Conservation (phyloP, 768 basidiomycete species). For the Leccinum imitatum region DNA sequence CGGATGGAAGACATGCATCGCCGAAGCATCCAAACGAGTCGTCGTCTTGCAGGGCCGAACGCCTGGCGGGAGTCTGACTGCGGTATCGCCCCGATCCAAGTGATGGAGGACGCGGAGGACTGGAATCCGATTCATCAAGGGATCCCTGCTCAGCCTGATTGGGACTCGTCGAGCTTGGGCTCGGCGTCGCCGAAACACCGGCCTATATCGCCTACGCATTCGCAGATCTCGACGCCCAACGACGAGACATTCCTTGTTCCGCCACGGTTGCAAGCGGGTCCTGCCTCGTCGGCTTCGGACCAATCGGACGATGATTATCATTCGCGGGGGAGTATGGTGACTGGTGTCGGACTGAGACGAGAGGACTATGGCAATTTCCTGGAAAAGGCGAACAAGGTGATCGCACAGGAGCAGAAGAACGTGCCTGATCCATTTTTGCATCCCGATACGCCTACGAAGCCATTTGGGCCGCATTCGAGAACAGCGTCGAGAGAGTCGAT, state of each 20-base stretch:
- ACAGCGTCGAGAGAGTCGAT: conserved; percentile 89
- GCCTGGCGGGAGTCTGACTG: conserved; percentile 81
- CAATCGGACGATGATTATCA: conserved; percentile 64
- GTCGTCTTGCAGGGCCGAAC: conserved; percentile 62
- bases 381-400: conserved; percentile 79
- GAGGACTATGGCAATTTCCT: conserved; percentile 73
- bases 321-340: conserved; percentile 34
- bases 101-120: conserved; percentile 70
- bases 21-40: conserved; percentile 74
- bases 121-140: conserved; percentile 74
- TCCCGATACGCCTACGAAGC: conserved; percentile 61
- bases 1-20: conserved; percentile 93
- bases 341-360: conserved; percentile 27
- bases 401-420: conserved; percentile 75
- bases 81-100: conserved; percentile 39
- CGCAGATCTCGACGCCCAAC: conserved; percentile 55
- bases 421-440: conserved; percentile 82
- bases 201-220: conserved; percentile 60
- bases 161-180: conserved; percentile 60
- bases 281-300: conserved; percentile 42
- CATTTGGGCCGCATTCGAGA: conserved; percentile 81
- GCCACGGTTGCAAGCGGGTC: conserved; percentile 32
- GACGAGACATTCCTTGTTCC: conserved; percentile 42
- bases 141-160: conserved; percentile 70
- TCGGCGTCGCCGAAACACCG: conserved; percentile 40